Evolutionary conservation across 1,284 basidiomycete genomes (phyloP).

Genomic region (Sporisorium exsertum): DNA sequence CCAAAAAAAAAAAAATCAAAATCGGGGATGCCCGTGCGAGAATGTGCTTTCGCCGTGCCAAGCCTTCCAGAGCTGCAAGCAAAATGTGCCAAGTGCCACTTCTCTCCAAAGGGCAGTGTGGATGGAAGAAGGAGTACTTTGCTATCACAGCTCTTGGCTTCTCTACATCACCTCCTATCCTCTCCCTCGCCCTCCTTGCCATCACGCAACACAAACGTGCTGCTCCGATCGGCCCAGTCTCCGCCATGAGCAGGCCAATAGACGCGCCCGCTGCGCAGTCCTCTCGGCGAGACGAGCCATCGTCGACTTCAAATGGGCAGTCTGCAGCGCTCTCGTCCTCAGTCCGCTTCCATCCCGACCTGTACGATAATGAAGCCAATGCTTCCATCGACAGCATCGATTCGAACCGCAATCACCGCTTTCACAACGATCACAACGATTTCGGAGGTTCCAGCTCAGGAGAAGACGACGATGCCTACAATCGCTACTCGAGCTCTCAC

Average conservation of each 20-base stretch:
- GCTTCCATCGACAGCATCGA: slow-evolving; percentile 18
- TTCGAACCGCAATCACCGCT: slow-evolving; percentile 1
- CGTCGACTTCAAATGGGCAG: background rate
- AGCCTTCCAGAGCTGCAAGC: background rate
- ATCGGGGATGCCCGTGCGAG: slow-evolving; percentile 16
- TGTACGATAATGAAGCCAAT: slow-evolving; percentile 1
- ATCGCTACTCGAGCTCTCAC: slow-evolving; percentile 28
- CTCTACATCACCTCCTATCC: background rate
- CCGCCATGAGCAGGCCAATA: slow-evolving; percentile 34
- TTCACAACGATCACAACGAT: background rate
- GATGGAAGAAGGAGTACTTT: slow-evolving; percentile 1
- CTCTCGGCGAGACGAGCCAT: background rate
- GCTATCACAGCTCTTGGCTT: background rate
- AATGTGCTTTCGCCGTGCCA: background rate
- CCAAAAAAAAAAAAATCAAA: no score
- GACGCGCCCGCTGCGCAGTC: slow-evolving; percentile 17
- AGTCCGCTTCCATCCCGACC: slow-evolving; percentile 23
- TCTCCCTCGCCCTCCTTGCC: background rate
- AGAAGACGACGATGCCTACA: slow-evolving; percentile 13
- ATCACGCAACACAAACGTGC: background rate
- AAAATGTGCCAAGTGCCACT: no score
- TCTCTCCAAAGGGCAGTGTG: background rate
- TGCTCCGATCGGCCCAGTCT: background rate
- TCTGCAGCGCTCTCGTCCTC: slow-evolving; percentile 34
- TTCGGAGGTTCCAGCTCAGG: slow-evolving; percentile 27